Evolutionary conservation across 805 yeast genomes (phyloP).

Genomic region (Torulaspora microellipsoides): DNA sequence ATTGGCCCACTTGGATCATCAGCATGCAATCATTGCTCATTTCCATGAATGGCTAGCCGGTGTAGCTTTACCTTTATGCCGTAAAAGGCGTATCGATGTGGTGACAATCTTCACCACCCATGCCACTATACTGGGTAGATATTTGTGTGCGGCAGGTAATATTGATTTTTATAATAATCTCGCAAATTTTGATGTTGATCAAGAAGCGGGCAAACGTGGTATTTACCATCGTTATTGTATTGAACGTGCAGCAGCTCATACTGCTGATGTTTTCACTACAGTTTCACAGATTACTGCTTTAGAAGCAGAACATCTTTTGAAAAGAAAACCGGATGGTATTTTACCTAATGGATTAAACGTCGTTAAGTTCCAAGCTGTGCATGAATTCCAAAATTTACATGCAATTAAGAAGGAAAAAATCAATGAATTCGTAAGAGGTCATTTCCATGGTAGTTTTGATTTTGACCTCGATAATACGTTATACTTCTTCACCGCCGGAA

Average conservation of each 20-base stretch:
- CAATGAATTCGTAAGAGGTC: conserved; percentile 93
- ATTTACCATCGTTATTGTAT: conserved; percentile 95
- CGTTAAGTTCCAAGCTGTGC: conserved; percentile 93
- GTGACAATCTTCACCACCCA: conserved; percentile 97
- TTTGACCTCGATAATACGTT: conserved; percentile 91
- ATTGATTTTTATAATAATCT: conserved; percentile 93
- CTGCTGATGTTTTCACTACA: conserved; percentile 95
- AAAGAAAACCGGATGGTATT: conserved; percentile 96
- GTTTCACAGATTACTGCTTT: conserved; percentile 97
- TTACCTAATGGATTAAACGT: conserved; percentile 95
- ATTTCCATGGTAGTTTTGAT: conserved; percentile 93
- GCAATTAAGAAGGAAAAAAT: conserved; percentile 87
- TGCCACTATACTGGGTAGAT: conserved; percentile 92
- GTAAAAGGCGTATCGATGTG: conserved; percentile 86
- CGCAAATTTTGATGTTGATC: conserved; percentile 87
- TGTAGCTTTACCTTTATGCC: conserved; percentile 86
- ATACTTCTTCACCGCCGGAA: conserved; percentile 94
- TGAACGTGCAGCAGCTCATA: conserved; percentile 93
- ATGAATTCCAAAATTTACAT: conserved; percentile 95
- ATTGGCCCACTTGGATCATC: conserved; percentile 74
- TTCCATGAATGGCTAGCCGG: conserved; percentile 99
- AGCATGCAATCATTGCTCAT: conserved; percentile 87
- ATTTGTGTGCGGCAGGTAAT: conserved; percentile 93
- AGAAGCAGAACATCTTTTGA: conserved; percentile 87
- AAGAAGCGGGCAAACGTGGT: conserved; percentile 97